Evolutionary conservation across 169 alveolate species (phyloP), one percentile per base, ranked within the genome.

Genomic region (Perkinsus marinus): DNA sequence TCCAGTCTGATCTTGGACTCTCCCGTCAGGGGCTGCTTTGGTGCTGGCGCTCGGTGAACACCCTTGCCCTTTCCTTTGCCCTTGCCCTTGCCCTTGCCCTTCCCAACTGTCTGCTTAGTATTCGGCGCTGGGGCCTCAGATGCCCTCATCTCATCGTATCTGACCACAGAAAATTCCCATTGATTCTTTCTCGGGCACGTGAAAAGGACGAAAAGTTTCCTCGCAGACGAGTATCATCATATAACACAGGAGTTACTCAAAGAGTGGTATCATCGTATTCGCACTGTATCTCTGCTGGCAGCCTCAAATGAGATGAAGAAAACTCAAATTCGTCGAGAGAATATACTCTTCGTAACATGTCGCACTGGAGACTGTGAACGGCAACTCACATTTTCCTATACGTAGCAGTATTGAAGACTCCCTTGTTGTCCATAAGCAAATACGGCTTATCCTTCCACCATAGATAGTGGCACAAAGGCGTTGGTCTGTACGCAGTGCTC

Each of bases 401-500:
- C 3, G 79, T 16, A 0, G 37, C 79, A 2, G 79, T 57, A 57
- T 57, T 57, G 79, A 57, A 57, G 34, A 39, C 89, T 39, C 57
- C 90, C 46, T 93, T 91, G 36, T 95, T 95, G 39, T 91, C 96
- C 39, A 93, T 47, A 90, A 96, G 94, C 0, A 92, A 94, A 90
- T 93, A 94, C 47, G 96, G 93, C 93, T 95, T 95, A 39, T 96
- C 98, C 69, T 95, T 94, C 43, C 95, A 94, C 91, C 96, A 98
- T 43, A 98, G 94, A 91, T 93, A 95, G 93, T 99, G 99, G 47
- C 97, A 95, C 68, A 99, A 96, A 17, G 99, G 99, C 39, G 98
- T 98, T 19, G 99, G 99, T 92, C 99, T 95, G 47, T 96, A 95
- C 90, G 95, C 92, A 43, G 99, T 99, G 68, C 96, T 94, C 91